phyloP scores from a whole-genome alignment of 2,329 filamentous ascomycete genomes.

The Fusarium paranaense region DNA sequence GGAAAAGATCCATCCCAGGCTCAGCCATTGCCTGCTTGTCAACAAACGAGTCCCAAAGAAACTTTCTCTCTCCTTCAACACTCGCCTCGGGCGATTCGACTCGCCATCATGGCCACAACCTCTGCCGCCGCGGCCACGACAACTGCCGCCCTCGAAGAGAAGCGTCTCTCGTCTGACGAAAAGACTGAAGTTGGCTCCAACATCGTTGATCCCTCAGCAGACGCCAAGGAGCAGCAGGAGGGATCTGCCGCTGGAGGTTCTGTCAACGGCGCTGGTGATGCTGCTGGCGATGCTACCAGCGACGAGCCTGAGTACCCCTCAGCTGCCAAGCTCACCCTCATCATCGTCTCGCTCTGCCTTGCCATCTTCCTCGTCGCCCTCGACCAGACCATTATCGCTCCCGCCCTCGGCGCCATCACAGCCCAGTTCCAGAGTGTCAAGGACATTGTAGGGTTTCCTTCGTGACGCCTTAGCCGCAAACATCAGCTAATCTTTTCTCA shows the following conservation, averaged over 20 bases:
- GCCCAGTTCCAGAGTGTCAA: constrained; percentile 56
- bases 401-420: constrained; percentile 65
- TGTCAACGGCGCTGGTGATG: neutral
- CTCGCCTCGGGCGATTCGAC: neutral
- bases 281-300: neutral
- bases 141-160: constrained; percentile 34
- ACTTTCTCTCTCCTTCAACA: neutral
- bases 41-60: neutral
- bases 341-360: constrained; percentile 58
- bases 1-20: neutral
- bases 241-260: constrained; percentile 12
- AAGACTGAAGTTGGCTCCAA: constrained; percentile 48
- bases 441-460: constrained; percentile 53
- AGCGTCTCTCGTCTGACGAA: constrained; percentile 45
- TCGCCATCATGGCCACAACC: constrained; percentile 24
- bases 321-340: constrained; percentile 54
- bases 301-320: constrained; percentile 51
- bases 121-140: constrained; percentile 28
- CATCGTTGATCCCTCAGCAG: constrained; percentile 29
- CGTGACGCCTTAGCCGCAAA: no score
- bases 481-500: constrained; percentile 21
- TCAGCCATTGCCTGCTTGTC: neutral
- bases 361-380: constrained; percentile 63
- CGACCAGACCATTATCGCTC: constrained; percentile 65
- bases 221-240: constrained; percentile 22